Base-by-base conservation (phyloP, 345 rosid genomes). In the Brassica cretica region DNA sequence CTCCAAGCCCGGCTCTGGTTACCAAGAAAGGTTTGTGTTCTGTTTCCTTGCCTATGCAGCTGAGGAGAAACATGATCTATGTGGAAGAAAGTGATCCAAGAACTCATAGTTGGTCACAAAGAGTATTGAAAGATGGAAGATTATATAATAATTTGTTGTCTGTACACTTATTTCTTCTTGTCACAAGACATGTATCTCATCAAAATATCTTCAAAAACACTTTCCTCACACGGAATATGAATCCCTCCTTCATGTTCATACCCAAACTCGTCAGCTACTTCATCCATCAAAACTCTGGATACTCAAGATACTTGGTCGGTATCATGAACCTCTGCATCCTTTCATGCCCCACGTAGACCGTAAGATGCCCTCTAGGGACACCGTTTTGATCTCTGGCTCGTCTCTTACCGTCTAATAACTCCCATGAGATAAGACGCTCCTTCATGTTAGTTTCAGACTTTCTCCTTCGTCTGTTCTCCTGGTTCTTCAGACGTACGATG, bases 271-370 rank as follows among this genome's bases (percentile, higher is more conserved):
- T 88, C 89, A 0, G 87, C 93, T 69, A 64, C 86, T 75, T 55
- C 72, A 19, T 91, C 96, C 96, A 91, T 91, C 79, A 91, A 82
- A 35, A 9, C 75, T 84, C 64, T 78, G 93, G 93, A 76, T 62
- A 82, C 1, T 88, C 60, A 67, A 89, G 65, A 76, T 70, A 89
- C 41, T 49, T 78, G 35, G 74, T 85, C 0, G 96, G 93, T 59
- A 91, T 87, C 77, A 89, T 86, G n/a, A 84, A 89, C 88, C 93
- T 84, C 25, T 85, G 88, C 21, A 65, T 78, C 37, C 0, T 21
- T 21, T 80, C 87, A 1, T 83, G 78, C 5, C 96, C 92, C 0
- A 87, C 89, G 3, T 91, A 86, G 25, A 89, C 93, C 3, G 89
- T 92, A 61, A 89, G 64, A 80, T 24, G 86, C 8, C 96, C 93